These are phyloP conservation scores for Diaporthe ampelina DNA, from an alignment of 2,329 filamentous ascomycete genomes.

Conservation along the genomic window DNA sequence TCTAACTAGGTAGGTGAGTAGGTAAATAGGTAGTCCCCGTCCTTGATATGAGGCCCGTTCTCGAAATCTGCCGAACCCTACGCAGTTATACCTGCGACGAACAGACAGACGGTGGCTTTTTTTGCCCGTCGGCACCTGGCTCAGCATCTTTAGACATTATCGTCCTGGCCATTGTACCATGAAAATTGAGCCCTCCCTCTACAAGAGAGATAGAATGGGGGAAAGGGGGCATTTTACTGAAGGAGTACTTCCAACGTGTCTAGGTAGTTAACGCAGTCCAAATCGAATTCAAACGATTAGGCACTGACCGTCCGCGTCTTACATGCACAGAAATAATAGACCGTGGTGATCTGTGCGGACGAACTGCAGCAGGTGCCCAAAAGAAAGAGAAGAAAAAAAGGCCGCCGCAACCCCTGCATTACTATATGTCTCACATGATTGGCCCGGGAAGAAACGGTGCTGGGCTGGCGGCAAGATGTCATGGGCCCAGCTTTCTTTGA, in stretches of 20 bases:
- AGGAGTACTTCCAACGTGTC: too few species aligned
- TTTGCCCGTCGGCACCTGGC: neutral
- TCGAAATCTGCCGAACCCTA: neutral
- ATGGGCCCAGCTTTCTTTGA: constrained; percentile 30
- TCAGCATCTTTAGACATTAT: neutral
- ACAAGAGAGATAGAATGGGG: too few species aligned
- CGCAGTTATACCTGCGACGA: neutral
- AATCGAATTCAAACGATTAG: too few species aligned
- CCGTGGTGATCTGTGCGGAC: neutral
- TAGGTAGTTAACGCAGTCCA: too few species aligned
- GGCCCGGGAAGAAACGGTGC: constrained; percentile 31
- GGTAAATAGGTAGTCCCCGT: neutral
- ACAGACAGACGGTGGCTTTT: neutral
- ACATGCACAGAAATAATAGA: neutral
- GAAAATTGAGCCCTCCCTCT: too few species aligned
- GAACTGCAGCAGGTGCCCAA: neutral
- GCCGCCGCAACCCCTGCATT: neutral
- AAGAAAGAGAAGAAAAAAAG: neutral
- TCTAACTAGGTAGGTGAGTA: neutral
- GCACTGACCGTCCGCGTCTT: too few species aligned
- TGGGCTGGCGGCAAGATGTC: constrained; percentile 24
- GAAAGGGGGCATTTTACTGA: too few species aligned
- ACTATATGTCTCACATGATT: constrained; percentile 11
- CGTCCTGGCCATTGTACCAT: too few species aligned
- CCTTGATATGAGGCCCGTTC: neutral